These are phyloP conservation scores for Dalbergia cultrata DNA, from an alignment of 306 rosid genomes.

Conservation along the genomic window DNA sequence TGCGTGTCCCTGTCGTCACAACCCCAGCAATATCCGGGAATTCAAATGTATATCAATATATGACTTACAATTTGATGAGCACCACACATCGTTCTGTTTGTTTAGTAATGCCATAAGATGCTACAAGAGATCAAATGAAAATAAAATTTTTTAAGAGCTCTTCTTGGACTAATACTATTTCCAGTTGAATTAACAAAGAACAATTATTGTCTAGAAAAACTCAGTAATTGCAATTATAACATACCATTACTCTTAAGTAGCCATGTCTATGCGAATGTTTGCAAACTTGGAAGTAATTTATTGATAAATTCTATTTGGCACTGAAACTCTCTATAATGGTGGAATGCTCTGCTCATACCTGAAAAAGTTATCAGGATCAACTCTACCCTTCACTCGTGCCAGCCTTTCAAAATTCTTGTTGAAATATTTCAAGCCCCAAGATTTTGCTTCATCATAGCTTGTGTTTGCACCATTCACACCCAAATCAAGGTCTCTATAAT, in stretches of 20 bases:
- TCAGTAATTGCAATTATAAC: neutral
- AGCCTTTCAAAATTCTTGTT: constrained; percentile 52
- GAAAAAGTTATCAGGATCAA: constrained; percentile 61
- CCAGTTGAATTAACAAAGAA: neutral
- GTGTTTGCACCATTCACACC: constrained; percentile 36
- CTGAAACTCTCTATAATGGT: neutral
- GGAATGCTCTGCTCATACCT: constrained; percentile 67
- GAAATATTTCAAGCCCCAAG: constrained; percentile 50
- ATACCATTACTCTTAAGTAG: neutral
- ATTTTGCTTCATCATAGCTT: constrained; percentile 39
- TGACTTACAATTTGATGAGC: too few relatives aligned
- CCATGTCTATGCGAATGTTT: too few relatives aligned
- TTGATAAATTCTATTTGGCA: neutral
- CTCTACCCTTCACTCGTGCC: constrained; percentile 51
- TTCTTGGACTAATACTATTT: neutral
- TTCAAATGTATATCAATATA: too few relatives aligned
- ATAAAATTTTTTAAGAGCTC: neutral
- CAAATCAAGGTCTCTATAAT: constrained; percentile 53
- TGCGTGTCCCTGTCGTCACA: too few relatives aligned
- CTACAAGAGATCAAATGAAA: neutral
- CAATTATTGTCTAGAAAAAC: neutral
- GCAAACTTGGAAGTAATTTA: neutral
- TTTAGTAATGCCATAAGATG: neutral
- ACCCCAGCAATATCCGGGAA: too few relatives aligned
- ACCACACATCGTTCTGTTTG: too few relatives aligned